phyloP scores from a whole-genome alignment of 1,139 yeast species.

The Saccharomycopsis hybrid region DNA sequence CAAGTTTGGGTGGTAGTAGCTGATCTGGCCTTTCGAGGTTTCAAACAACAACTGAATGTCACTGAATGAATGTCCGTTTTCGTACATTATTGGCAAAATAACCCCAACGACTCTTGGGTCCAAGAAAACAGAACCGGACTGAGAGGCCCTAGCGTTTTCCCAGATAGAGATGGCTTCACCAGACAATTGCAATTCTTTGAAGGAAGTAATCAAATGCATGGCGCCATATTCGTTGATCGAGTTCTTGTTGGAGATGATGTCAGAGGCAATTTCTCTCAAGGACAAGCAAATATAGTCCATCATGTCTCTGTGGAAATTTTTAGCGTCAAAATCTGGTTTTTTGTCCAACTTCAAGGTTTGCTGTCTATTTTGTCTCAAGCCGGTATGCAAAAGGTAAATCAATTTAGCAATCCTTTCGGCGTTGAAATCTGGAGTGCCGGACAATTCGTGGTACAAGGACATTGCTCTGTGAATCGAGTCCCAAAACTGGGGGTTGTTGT shows the following conservation, averaged over 20 bases:
- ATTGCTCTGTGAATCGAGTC: constrained; percentile 40
- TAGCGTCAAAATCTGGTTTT: constrained; percentile 49
- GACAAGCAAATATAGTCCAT: constrained; percentile 40
- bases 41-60: constrained; percentile 46
- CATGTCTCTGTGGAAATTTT: constrained; percentile 44
- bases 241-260: constrained; percentile 38
- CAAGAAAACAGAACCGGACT: constrained; percentile 29
- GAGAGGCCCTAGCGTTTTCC: constrained; percentile 36
- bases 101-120: constrained; percentile 63
- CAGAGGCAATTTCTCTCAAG: constrained; percentile 43
- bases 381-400: constrained; percentile 43
- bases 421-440: constrained; percentile 38
- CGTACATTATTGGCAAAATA: constrained; percentile 62
- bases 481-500: constrained; percentile 32
- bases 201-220: constrained; percentile 52
- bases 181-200: constrained; percentile 45
- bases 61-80: constrained; percentile 54
- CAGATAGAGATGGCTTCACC: constrained; percentile 50
- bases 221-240: constrained; percentile 45
- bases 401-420: constrained; percentile 38
- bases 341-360: constrained; percentile 44
- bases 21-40: constrained; percentile 34
- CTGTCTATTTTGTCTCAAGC: constrained; percentile 43
- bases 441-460: constrained; percentile 38
- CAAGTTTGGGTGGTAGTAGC: constrained; percentile 41